Conservation (phyloP, 163 green algal genomes). For the Chlorella variabilis region DNA sequence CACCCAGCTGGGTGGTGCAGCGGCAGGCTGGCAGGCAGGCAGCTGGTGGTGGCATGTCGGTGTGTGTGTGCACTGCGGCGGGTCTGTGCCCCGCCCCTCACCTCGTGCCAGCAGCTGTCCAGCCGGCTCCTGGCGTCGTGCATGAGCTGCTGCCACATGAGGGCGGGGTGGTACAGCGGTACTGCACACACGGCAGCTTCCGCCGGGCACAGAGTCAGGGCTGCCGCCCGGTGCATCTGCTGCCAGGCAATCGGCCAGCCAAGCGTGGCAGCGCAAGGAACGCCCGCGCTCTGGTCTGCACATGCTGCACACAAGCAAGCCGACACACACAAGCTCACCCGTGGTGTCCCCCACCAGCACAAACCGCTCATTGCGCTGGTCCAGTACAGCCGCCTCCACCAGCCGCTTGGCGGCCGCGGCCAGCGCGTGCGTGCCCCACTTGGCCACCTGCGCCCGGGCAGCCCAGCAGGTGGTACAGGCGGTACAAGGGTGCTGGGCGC, state of each 20-base stretch:
- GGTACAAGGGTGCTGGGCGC: background rate
- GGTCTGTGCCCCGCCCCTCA: too few species aligned
- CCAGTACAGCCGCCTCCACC: constrained; percentile 54
- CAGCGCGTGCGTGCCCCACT: constrained; percentile 46
- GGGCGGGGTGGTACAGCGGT: constrained; percentile 50
- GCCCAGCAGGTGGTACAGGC: background rate
- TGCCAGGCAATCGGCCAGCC: too few species aligned
- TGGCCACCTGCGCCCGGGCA: constrained; percentile 9
- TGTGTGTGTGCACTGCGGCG: too few species aligned
- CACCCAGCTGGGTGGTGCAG: too few species aligned
- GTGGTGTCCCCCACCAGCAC: constrained; percentile 54
- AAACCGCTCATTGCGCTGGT: constrained; percentile 61
- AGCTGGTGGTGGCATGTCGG: background rate
- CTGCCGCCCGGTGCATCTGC: too few species aligned
- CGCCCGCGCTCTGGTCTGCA: too few species aligned
- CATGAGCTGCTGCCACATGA: constrained; percentile 51
- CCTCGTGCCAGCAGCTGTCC: constrained; percentile 42
- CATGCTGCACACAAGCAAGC: too few species aligned
- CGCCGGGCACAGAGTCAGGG: constrained; percentile 38
- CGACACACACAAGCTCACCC: too few species aligned
- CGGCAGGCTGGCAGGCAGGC: too few species aligned
- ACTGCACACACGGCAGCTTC: constrained; percentile 24
- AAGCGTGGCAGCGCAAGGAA: too few species aligned
- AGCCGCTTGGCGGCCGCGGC: constrained; percentile 57
- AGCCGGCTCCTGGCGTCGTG: constrained; percentile 40